A percentile compares a stretch with the other conserved stretches of the same genome.
phyloP scores from a whole-genome alignment of 2,329 filamentous ascomycete genomes.

The Pleochaeta shiraiana region DNA sequence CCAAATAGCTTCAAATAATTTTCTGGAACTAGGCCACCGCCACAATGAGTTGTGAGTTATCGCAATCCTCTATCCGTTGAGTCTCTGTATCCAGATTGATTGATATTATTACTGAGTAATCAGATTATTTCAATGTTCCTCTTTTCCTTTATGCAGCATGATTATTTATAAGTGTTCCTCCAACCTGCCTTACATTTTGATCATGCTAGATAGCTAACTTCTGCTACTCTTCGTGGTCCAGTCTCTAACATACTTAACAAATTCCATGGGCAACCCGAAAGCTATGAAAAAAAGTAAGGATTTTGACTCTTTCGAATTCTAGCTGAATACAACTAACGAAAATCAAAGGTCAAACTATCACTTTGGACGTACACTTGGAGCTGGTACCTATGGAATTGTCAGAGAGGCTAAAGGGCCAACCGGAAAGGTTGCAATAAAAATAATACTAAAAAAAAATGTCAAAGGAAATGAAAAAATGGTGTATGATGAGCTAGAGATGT shows the following conservation, averaged over 20 bases:
- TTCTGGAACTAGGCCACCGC: no score
- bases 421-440: slow-evolving; percentile 90
- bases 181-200: background rate
- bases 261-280: slow-evolving; percentile 89
- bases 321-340: background rate
- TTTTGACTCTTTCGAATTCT: slow-evolving; percentile 11
- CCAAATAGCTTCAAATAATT: no score
- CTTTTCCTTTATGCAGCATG: no score
- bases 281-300: slow-evolving; percentile 99
- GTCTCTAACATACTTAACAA: slow-evolving; percentile 85
- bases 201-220: background rate
- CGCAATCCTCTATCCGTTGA: slow-evolving; percentile 4
- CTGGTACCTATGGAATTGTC: slow-evolving; percentile 96
- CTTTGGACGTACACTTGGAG: slow-evolving; percentile 84
- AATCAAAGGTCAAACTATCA: slow-evolving; percentile 71
- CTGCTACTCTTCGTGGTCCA: slow-evolving; percentile 19
- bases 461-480: slow-evolving; percentile 98
- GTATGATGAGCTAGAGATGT: slow-evolving; percentile 86
- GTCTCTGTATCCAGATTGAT: no score
- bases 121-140: no score
- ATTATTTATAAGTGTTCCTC: background rate
- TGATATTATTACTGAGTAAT: no score
- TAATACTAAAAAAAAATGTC: slow-evolving; percentile 98
- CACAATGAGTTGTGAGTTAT: slow-evolving; percentile 18
- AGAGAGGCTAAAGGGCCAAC: slow-evolving; percentile 72